Evolutionary conservation across 2,329 filamentous ascomycete genomes (phyloP).

Genomic region (Fusarium coicis): DNA sequence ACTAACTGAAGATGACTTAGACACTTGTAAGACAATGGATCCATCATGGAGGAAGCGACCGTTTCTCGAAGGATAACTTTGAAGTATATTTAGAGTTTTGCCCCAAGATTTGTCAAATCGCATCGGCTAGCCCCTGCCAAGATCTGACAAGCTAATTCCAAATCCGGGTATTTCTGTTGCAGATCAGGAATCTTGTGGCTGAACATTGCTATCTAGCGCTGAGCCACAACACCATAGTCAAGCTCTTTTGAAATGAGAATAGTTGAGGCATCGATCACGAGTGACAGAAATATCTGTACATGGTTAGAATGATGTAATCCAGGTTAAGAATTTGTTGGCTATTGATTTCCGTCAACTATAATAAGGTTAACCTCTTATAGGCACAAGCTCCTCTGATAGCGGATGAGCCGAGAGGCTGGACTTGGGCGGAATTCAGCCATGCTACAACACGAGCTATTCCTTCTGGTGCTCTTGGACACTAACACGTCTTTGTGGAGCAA

Average conservation of each 20-base stretch:
- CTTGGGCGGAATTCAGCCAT: no score
- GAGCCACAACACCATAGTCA: background rate
- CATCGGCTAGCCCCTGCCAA: background rate
- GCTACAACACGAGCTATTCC: rapidly evolving
- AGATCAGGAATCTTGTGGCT: background rate
- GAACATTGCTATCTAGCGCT: background rate
- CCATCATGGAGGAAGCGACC: background rate
- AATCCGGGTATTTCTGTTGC: background rate
- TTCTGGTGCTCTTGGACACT: rapidly evolving
- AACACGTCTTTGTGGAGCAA: no score
- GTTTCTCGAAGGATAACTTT: background rate
- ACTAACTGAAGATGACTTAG: background rate
- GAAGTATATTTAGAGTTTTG: background rate
- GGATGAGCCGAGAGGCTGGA: background rate
- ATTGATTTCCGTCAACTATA: no score
- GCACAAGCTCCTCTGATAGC: background rate
- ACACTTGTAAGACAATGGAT: background rate
- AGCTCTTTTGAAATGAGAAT: no score
- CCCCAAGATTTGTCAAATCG: background rate
- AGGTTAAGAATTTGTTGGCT: rapidly evolving
- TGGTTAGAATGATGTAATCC: background rate
- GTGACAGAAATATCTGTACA: background rate
- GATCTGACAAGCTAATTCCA: background rate
- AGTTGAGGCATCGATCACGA: background rate
- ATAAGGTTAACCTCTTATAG: rapidly evolving